A percentile compares a stretch with the other conserved stretches of the same genome.
These are phyloP conservation scores for Leucoagaricus sp. DNA, from an alignment of 1,284 basidiomycete species.

Conservation along the genomic window DNA sequence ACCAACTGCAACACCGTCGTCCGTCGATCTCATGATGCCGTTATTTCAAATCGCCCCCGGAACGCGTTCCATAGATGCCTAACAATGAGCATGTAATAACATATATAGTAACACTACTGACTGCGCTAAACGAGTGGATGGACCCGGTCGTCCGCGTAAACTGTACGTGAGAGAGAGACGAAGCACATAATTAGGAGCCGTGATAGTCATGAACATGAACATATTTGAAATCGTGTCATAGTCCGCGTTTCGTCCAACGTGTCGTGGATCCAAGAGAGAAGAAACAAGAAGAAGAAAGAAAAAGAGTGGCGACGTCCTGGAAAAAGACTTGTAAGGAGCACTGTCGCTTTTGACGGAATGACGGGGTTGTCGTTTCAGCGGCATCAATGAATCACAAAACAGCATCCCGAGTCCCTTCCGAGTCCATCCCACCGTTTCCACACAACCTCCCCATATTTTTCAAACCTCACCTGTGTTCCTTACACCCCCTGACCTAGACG, in stretches of 20 bases:
- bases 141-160: conserved; percentile 6
- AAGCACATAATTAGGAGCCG: conserved; percentile 10
- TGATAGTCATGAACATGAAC: conserved; percentile 11
- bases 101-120: conserved; percentile 9
- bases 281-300: conserved; percentile 1
- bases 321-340: conserved; percentile 4
- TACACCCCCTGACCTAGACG: conserved; percentile 11
- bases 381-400: not conserved
- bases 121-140: conserved; percentile 4
- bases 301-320: conserved; percentile 10
- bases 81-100: conserved; percentile 14
- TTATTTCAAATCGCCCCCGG: conserved; percentile 8
- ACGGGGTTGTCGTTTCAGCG: not conserved
- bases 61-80: conserved; percentile 10
- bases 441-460: not conserved
- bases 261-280: not conserved
- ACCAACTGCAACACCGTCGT: not conserved
- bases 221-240: conserved; percentile 3
- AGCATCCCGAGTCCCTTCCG: not conserved
- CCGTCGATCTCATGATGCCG: conserved; percentile 1
- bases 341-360: conserved; percentile 7
- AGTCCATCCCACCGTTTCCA: not conserved
- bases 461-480: conserved; percentile 7
- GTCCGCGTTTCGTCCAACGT: not conserved
- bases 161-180: conserved; percentile 1